These are phyloP conservation scores for Bertia moriformis DNA, from an alignment of 2,329 filamentous ascomycete genomes.

Conservation along the genomic window DNA sequence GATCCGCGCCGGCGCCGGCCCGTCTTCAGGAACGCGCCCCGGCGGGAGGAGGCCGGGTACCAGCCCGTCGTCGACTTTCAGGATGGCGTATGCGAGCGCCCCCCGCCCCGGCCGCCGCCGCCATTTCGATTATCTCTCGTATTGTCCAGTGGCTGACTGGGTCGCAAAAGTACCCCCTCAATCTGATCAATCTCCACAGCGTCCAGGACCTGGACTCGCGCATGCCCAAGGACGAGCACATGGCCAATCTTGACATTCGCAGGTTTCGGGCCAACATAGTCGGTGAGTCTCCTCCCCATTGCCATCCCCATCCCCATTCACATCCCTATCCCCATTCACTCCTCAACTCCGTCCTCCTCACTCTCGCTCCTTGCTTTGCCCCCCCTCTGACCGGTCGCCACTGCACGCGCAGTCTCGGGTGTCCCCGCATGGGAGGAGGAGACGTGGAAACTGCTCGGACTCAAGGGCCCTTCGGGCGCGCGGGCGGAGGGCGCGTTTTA, in stretches of 20 bases:
- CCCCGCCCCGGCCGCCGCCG: too few relatives aligned
- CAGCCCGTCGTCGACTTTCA: slow-evolving; percentile 55
- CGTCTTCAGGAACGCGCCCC: slow-evolving; percentile 46
- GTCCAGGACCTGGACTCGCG: slow-evolving; percentile 43
- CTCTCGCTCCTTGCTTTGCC: neutral
- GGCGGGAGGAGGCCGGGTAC: slow-evolving; percentile 40
- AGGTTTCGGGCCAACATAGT: slow-evolving; percentile 64
- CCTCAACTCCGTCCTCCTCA: neutral
- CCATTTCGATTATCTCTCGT: slow-evolving; percentile 2
- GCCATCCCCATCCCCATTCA: neutral
- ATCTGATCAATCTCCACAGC: slow-evolving; percentile 51
- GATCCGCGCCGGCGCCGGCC: slow-evolving; percentile 40
- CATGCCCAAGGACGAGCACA: slow-evolving; percentile 31
- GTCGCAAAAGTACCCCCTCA: slow-evolving; percentile 62
- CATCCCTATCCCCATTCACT: slow-evolving; percentile 1
- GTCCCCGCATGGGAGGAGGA: slow-evolving; percentile 55
- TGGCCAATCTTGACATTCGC: slow-evolving; percentile 39
- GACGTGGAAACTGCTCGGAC: slow-evolving; percentile 45
- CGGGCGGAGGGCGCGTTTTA: slow-evolving; percentile 27
- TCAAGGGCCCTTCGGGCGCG: slow-evolving; percentile 33
- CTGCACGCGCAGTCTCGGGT: slow-evolving; percentile 34
- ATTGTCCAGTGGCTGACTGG: slow-evolving; percentile 11
- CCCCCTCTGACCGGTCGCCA: slow-evolving; percentile 4
- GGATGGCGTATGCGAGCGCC: too few relatives aligned
- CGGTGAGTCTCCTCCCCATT: slow-evolving; percentile 23